Conservation (phyloP, 2,329 filamentous ascomycete species). For the Aschersonia sp. region DNA sequence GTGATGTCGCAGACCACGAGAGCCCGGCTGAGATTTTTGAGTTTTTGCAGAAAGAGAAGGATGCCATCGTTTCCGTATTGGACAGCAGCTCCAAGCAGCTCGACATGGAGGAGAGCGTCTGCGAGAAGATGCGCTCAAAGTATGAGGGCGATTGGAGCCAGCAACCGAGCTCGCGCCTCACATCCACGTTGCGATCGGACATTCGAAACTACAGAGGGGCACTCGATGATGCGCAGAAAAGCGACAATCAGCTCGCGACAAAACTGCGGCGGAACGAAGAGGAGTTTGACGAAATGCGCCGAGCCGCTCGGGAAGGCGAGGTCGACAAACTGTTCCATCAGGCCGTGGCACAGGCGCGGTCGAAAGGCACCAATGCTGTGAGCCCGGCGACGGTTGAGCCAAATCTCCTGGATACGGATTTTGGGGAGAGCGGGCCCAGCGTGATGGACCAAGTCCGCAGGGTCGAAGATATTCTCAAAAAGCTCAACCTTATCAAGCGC, state of each 20-base stretch:
- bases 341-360: constrained; percentile 66
- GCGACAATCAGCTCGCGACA: constrained; percentile 68
- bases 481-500: constrained; percentile 79
- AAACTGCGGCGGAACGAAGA: constrained; percentile 75
- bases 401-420: constrained; percentile 82
- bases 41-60: constrained; percentile 61
- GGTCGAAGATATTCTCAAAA: constrained; percentile 84
- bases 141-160: constrained; percentile 95
- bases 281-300: constrained; percentile 91
- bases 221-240: constrained; percentile 75
- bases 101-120: constrained; percentile 94
- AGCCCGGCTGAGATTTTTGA: constrained; percentile 70
- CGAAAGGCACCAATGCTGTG: constrained; percentile 43
- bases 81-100: constrained; percentile 76
- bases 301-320: constrained; percentile 73
- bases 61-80: constrained; percentile 54
- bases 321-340: constrained; percentile 80
- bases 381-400: constrained; percentile 52
- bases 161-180: constrained; percentile 82
- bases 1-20: constrained; percentile 77
- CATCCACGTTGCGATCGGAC: constrained; percentile 73
- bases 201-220: constrained; percentile 80
- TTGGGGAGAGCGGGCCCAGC: constrained; percentile 63
- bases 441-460: constrained; percentile 79
- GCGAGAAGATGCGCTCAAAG: constrained; percentile 98